Base-by-base conservation (phyloP, 108 stramenopile genomes). In the Poteriospumella lacustris region DNA sequence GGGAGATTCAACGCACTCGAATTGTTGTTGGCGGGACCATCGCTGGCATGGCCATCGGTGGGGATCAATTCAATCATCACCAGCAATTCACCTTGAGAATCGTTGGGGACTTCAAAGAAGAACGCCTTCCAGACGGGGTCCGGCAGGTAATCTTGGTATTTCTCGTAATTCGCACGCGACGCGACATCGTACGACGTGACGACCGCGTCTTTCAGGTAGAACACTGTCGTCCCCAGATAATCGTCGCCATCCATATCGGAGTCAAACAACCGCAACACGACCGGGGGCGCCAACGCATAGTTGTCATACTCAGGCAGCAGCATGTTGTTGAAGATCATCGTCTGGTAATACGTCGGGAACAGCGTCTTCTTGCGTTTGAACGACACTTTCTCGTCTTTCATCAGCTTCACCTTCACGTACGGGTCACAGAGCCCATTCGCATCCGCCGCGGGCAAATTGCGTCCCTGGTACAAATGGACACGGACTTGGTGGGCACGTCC, bases 351-450 rank as follows among this genome's bases (percentile, higher is more conserved):
- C 36, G 79, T 43, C 15, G 88, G 88, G 26, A 79, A 68, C 24
- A 68, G 67, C 5, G 87, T 85, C 76, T 64, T 76, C 58, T 75
- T 60, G 19, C 31, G 39, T 41, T 15, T 15, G 19, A 29, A 29
- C 40, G 44, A 5, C 28, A 43, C 56, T 80, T 42, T 31, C 43
- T 31, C 76, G 76, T 76, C 56, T 83, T 1, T 85, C 33, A 59
- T n/a, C 68, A 88, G 73, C 24, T 79, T 80, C 39, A 88, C 58
- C 73, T 81, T 82, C 28, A 88, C 68, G 75, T 86, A 88, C 2
- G 89, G 88, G 79, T 89, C 89, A 43, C 78, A 42, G 26, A 86
- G 68, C 28, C 89, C 89, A 64, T 84, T 87, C 33, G 76, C 58
- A 59, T 89, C 89, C 5, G 84, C 81, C 41, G 88, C 85, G 3